phyloP scores from a whole-genome alignment of 73 alveolate species.

The Stentor roeselii region DNA sequence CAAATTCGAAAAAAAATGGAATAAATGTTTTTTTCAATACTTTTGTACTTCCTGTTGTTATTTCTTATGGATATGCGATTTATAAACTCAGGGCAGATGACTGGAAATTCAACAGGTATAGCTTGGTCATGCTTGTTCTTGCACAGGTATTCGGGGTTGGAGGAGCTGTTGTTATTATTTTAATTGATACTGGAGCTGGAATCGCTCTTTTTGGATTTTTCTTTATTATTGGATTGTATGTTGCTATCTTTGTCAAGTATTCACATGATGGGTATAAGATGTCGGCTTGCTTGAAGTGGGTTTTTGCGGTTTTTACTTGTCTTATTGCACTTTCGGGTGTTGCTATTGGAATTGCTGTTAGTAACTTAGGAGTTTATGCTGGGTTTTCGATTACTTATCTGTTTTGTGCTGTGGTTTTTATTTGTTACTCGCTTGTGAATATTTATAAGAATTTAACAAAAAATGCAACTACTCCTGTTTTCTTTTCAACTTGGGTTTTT shows the following conservation, averaged over 20 bases:
- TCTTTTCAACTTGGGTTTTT: slow-evolving; percentile 70
- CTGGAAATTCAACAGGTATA: slow-evolving; percentile 31
- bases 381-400: slow-evolving; percentile 52
- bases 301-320: neutral
- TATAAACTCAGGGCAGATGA: slow-evolving; percentile 49
- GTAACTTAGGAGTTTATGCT: slow-evolving; percentile 31
- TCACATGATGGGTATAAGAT: slow-evolving; percentile 29
- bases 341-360: slow-evolving; percentile 31
- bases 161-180: neutral
- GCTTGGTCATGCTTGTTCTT: neutral
- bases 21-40: slow-evolving; percentile 40
- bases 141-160: slow-evolving; percentile 18
- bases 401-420: slow-evolving; percentile 28
- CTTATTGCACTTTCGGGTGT: slow-evolving; percentile 33
- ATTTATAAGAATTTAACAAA: slow-evolving; percentile 34
- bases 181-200: slow-evolving; percentile 34
- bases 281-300: slow-evolving; percentile 35
- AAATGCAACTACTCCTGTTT: slow-evolving; percentile 48
- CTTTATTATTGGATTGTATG: slow-evolving; percentile 33
- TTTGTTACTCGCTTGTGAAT: slow-evolving; percentile 34
- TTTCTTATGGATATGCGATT: slow-evolving; percentile 31
- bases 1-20: slow-evolving; percentile 31
- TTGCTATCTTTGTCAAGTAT: slow-evolving; percentile 29
- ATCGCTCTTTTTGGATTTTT: slow-evolving; percentile 39
- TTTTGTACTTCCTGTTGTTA: slow-evolving; percentile 53